These are phyloP conservation scores for Brettanomyces anomalus DNA, from an alignment of 805 yeast genomes.

Conservation along the genomic window DNA sequence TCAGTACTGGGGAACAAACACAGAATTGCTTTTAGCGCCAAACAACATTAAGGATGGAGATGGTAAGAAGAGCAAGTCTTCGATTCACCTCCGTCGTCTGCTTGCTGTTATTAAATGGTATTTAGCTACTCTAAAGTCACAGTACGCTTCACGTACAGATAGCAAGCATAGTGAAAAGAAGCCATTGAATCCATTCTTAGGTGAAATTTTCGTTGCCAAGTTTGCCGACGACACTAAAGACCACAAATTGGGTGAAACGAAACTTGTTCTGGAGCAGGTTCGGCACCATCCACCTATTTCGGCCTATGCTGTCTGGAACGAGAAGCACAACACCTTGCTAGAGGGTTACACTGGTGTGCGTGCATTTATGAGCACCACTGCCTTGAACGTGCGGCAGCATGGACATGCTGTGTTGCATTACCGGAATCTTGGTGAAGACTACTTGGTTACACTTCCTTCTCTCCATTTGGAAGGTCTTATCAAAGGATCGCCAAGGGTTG, in stretches of 20 bases:
- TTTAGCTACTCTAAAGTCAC: slow-evolving; percentile 82
- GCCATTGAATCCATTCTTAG: slow-evolving; percentile 93
- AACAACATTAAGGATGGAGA: slow-evolving; percentile 29
- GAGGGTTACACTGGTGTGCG: slow-evolving; percentile 89
- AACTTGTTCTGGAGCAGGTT: slow-evolving; percentile 82
- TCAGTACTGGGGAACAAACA: slow-evolving; percentile 93
- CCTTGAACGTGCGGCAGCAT: slow-evolving; percentile 79
- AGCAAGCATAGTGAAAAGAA: slow-evolving; percentile 93
- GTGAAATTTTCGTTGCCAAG: slow-evolving; percentile 87
- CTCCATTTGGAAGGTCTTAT: slow-evolving; percentile 90
- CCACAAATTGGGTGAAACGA: slow-evolving; percentile 60
- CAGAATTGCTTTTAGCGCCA: slow-evolving; percentile 73
- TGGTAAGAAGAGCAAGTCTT: slow-evolving; percentile 33
- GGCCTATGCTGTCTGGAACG: slow-evolving; percentile 79
- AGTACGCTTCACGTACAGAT: slow-evolving; percentile 89
- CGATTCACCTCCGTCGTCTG: slow-evolving; percentile 54
- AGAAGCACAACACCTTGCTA: slow-evolving; percentile 53
- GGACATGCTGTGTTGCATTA: slow-evolving; percentile 80
- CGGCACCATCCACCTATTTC: slow-evolving; percentile 97
- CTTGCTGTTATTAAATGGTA: slow-evolving; percentile 86
- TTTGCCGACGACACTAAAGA: slow-evolving; percentile 54
- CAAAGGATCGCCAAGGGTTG: slow-evolving; percentile 89
- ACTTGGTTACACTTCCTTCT: slow-evolving; percentile 83
- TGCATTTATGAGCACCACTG: slow-evolving; percentile 69
- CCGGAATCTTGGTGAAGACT: slow-evolving; percentile 55